A percentile compares a stretch with the other conserved stretches of the same genome.
These are phyloP conservation scores for Leccinum solheimii DNA, from an alignment of 1,284 basidiomycete species.

Conservation along the genomic window DNA sequence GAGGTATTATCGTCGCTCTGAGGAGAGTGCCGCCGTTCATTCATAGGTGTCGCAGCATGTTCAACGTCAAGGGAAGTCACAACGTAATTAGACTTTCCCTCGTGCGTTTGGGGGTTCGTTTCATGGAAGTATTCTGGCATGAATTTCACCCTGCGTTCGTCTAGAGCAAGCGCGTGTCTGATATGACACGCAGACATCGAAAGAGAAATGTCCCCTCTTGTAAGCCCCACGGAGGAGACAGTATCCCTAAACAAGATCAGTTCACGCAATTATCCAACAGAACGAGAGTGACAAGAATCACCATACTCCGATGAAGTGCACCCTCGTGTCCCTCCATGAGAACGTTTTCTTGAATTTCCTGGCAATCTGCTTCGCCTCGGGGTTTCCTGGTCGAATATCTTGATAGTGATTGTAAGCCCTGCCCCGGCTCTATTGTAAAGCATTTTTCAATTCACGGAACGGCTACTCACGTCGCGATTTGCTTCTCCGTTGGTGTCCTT, in stretches of 20 bases:
- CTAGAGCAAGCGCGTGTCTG: not conserved
- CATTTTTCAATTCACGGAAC: not conserved
- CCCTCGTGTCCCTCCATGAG: slow-evolving; percentile 12
- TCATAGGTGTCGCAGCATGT: not conserved
- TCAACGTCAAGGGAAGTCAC: not conserved
- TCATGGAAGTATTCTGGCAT: slow-evolving; percentile 17
- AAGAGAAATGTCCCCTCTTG: slow-evolving; percentile 21
- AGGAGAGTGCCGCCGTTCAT: not conserved
- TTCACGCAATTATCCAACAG: no score
- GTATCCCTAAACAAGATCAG: slow-evolving; percentile 37
- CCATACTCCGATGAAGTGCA: slow-evolving; percentile 42
- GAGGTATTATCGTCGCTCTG: not conserved
- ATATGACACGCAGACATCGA: slow-evolving; percentile 23
- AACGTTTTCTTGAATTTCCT: not conserved
- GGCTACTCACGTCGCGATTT: slow-evolving; percentile 14
- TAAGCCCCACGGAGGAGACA: slow-evolving; percentile 14
- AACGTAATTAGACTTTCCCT: slow-evolving; percentile 14
- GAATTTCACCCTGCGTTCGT: not conserved
- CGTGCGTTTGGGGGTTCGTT: slow-evolving; percentile 7
- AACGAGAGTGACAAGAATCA: not conserved
- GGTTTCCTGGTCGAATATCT: slow-evolving; percentile 3
- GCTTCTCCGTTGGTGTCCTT: slow-evolving; percentile 12
- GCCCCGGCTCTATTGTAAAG: not conserved
- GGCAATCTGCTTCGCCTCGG: not conserved
- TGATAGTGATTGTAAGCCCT: slow-evolving; percentile 40